Percentiles rank a stretch among this genome's conserved stretches.
These are phyloP conservation scores for Aureobasidium sp. DNA, from an alignment of 2,329 filamentous ascomycete genomes.

Conservation along the genomic window DNA sequence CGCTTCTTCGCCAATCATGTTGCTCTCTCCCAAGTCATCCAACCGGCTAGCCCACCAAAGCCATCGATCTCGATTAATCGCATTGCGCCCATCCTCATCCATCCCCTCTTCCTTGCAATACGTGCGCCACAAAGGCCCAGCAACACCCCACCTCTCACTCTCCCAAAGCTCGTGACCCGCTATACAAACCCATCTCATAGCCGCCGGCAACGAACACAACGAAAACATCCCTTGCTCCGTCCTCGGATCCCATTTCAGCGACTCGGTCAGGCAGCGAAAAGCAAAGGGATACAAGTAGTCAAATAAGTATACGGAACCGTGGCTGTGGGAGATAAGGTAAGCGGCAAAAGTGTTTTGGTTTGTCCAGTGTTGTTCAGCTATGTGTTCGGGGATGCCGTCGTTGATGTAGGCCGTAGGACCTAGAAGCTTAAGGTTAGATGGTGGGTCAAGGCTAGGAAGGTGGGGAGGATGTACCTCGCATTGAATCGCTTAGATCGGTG, in stretches of 20 bases:
- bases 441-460: no score
- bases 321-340: neutral
- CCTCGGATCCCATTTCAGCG: neutral
- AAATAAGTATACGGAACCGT: neutral
- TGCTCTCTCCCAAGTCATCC: neutral
- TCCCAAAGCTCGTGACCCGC: neutral
- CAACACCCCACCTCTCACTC: neutral
- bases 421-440: neutral
- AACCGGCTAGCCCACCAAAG: neutral
- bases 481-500: neutral
- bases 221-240: neutral
- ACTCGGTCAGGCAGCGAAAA: neutral
- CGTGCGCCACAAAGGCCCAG: neutral
- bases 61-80: neutral
- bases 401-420: neutral
- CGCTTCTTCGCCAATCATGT: neutral
- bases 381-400: neutral
- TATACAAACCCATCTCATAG: neutral
- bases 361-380: neutral
- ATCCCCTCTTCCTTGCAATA: neutral
- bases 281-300: neutral
- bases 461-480: neutral
- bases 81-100: neutral
- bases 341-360: conserved; percentile 5
- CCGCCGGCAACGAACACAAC: neutral